These are phyloP conservation scores for Lasiodiplodia hormozganensis DNA, from an alignment of 2,329 filamentous ascomycete genomes.

Conservation along the genomic window DNA sequence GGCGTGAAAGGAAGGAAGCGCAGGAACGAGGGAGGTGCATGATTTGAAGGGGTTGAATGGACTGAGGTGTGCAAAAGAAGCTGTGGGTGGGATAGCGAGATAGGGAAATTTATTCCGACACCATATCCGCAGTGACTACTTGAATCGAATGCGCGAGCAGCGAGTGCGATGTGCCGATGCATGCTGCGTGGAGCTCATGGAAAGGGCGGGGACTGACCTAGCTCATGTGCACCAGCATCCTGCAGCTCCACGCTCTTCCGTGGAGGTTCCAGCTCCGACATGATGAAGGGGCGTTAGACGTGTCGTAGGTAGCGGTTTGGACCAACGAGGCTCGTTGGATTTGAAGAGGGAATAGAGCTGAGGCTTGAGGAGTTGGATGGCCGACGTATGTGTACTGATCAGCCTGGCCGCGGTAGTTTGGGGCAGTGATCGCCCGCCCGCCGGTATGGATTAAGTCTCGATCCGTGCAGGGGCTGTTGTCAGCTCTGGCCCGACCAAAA, in stretches of 20 bases:
- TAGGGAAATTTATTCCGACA: not conserved
- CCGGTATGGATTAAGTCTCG: constrained; percentile 7
- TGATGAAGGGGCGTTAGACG: constrained; percentile 33
- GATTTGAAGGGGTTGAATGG: not conserved
- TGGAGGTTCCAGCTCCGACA: constrained; percentile 59
- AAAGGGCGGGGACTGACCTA: constrained; percentile 51
- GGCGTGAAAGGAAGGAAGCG: not conserved
- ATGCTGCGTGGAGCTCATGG: not conserved
- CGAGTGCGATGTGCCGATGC: not conserved
- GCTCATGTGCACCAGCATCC: constrained; percentile 63
- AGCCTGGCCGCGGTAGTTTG: constrained; percentile 16
- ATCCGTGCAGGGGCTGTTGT: constrained; percentile 5
- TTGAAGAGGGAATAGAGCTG: constrained; percentile 11
- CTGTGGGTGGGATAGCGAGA: not conserved
- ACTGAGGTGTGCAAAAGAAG: not conserved
- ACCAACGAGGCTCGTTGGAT: constrained; percentile 15
- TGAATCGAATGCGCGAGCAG: not conserved
- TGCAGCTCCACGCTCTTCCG: constrained; percentile 62
- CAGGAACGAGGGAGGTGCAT: not conserved
- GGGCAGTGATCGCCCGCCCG: constrained; percentile 24
- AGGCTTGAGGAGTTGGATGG: constrained; percentile 18
- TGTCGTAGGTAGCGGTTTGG: not conserved
- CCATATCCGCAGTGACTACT: not conserved
- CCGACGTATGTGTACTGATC: constrained; percentile 28
- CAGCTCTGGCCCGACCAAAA: constrained; percentile 27